Evolutionary conservation across 495 filamentous ascomycete species (phyloP).

Genomic region (Glarea lozoyensis): DNA sequence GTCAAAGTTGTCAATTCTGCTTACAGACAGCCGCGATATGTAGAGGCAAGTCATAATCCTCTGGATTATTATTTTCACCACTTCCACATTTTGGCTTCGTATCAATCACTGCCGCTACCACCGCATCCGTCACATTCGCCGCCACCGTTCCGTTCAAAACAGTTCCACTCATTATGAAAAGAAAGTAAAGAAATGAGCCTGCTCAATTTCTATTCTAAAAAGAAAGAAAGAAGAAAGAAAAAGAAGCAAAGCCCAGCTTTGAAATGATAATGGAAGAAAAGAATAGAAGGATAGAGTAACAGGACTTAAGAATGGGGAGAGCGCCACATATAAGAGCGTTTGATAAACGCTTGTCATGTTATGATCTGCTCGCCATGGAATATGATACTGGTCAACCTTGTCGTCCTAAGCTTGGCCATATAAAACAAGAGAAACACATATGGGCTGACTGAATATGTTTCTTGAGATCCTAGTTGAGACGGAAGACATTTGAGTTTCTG

Average conservation of each 20-base stretch:
- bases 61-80: conserved; percentile 24
- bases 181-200: background rate
- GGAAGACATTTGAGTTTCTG: too few relatives aligned
- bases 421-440: too few relatives aligned
- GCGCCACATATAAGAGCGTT: too few relatives aligned
- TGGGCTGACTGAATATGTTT: too few relatives aligned
- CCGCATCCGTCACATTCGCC: background rate
- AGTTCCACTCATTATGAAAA: background rate
- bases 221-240: background rate
- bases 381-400: too few relatives aligned
- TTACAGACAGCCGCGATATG: conserved; percentile 41
- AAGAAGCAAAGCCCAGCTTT: background rate
- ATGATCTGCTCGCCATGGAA: too few relatives aligned
- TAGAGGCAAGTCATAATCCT: conserved; percentile 39
- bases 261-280: background rate
- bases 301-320: too few relatives aligned
- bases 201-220: background rate
- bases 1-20: conserved; percentile 33
- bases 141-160: conserved; percentile 17
- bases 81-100: conserved; percentile 37
- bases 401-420: too few relatives aligned
- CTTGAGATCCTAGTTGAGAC: too few relatives aligned
- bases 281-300: background rate
- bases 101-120: background rate
- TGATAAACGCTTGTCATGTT: too few relatives aligned